Base-by-base conservation (phyloP, 345 rosid genomes). In the Crucihimalaya himalaica region DNA sequence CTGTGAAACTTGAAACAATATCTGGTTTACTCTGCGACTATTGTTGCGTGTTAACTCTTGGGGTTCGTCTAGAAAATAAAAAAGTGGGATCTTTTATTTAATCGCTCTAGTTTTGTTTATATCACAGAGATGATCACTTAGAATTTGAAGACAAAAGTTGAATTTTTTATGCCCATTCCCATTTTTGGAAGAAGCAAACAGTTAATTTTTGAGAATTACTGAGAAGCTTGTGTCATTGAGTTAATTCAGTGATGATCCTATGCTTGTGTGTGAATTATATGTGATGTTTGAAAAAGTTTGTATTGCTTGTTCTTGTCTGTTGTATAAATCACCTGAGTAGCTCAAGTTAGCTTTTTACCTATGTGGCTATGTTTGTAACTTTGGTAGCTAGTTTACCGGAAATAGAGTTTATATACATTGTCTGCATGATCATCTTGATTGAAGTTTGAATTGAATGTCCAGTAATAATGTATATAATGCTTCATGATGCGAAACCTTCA, bases 401-500 rank as follows among this genome's bases (percentile, higher is more conserved):
- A 3, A 19, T 69, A 35, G 56, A 32, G 48, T 47, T 68, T 50
- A 21, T 45, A 32, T 47, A 18, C 40, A 37, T 27, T 19, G 53
- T 48, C 46, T 63, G 39, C 51, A 71, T 48, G 35, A 32, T 71
- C 39, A 39, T 7, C 19, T 60, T 48, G 21, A 28, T 9, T 27
- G 25, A 54, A 54, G 9, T 39, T 16, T 39, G 35, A 39, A 27
- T 47, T 59, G 8, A 10, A 54, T 42, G 10, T 29, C 9, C 16
- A 42, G 27, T 63, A 21, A 21, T 20, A 39, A 42, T 50, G 55
- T 27, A 28, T 25, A 4, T 29, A 18, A 53, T 58, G 54, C 55
- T 64, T 68, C 69, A 12, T 68, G 54, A 68, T 68, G 31, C 50
- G 39, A 59, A 66, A 27, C 40, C 28, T 64, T 66, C 16, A 6